These are phyloP conservation scores for Arthroderma sp. DNA, from an alignment of 2,329 filamentous ascomycete species.

Conservation along the genomic window DNA sequence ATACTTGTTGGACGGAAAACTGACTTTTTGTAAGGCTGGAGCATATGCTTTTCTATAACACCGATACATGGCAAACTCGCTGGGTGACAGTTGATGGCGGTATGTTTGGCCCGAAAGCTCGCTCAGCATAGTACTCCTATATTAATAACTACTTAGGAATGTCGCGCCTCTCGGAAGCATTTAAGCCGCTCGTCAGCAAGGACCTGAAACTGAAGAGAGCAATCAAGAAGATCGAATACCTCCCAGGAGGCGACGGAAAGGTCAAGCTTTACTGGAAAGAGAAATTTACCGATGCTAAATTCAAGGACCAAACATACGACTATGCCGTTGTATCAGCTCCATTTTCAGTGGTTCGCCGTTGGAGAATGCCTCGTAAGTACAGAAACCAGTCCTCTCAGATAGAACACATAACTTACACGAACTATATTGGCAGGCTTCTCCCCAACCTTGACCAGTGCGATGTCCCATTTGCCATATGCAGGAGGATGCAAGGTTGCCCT, in stretches of 20 bases:
- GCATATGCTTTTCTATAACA: too few species aligned
- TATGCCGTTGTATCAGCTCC: conserved; percentile 28
- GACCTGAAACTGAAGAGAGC: conserved; percentile 15
- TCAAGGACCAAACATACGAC: conserved; percentile 17
- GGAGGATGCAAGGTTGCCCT: conserved; percentile 16
- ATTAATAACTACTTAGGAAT: conserved; percentile 21
- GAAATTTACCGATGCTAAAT: background rate
- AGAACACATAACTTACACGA: conserved; percentile 5
- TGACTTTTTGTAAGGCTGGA: too few species aligned
- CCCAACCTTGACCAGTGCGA: conserved; percentile 13
- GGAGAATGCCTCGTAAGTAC: conserved; percentile 23
- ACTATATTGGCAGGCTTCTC: conserved; percentile 26
- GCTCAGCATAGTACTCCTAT: conserved; percentile 2
- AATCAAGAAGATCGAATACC: conserved; percentile 14
- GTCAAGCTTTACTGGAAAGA: background rate
- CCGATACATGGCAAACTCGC: background rate
- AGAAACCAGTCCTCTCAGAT: background rate
- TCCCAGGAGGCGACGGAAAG: conserved; percentile 7
- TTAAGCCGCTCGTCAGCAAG: conserved; percentile 20
- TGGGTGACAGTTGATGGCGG: conserved; percentile 21
- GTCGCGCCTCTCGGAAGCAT: conserved; percentile 23
- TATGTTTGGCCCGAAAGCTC: conserved; percentile 23
- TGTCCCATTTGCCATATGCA: conserved; percentile 19
- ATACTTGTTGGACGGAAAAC: too few species aligned
- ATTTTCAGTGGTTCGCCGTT: conserved; percentile 26